Evolutionary conservation across 441 rosid genomes (phyloP).

Genomic region (Omphalea diandra): DNA sequence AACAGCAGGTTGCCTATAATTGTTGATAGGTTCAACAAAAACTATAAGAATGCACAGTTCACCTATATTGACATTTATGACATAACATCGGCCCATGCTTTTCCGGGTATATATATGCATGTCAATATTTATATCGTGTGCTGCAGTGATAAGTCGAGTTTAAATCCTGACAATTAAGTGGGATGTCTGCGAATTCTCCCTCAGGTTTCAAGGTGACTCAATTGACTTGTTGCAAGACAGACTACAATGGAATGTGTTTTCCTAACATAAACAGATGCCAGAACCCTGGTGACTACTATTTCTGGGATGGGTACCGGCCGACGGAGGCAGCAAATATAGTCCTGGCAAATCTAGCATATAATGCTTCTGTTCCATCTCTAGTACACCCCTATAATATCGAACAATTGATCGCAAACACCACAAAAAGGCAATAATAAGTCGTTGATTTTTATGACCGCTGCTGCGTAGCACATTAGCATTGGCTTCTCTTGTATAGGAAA

Average conservation of each 20-base stretch:
- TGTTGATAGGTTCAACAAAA: slow-evolving; percentile 8
- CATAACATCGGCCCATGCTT: not conserved
- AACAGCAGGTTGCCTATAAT: not conserved
- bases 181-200: not conserved
- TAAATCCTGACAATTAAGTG: too few species aligned
- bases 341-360: slow-evolving; percentile 3
- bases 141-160: too few species aligned
- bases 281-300: not conserved
- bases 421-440: too few species aligned
- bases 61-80: slow-evolving; percentile 6
- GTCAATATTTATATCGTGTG: too few species aligned
- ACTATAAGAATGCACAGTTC: slow-evolving; percentile 1
- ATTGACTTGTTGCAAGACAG: slow-evolving; percentile 2
- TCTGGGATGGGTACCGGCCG: slow-evolving; percentile 18
- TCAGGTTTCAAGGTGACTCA: slow-evolving; percentile 15
- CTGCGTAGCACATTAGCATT: too few species aligned
- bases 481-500: too few species aligned
- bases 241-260: slow-evolving; percentile 12
- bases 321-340: slow-evolving; percentile 11
- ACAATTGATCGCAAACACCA: not conserved
- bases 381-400: slow-evolving; percentile 13
- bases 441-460: too few species aligned
- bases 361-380: slow-evolving; percentile 8
- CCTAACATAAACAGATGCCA: not conserved
- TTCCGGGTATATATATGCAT: not conserved